phyloP scores from a whole-genome alignment of 192 early-diverging fungal genomes.

The Umbelopsis ramanniana region DNA sequence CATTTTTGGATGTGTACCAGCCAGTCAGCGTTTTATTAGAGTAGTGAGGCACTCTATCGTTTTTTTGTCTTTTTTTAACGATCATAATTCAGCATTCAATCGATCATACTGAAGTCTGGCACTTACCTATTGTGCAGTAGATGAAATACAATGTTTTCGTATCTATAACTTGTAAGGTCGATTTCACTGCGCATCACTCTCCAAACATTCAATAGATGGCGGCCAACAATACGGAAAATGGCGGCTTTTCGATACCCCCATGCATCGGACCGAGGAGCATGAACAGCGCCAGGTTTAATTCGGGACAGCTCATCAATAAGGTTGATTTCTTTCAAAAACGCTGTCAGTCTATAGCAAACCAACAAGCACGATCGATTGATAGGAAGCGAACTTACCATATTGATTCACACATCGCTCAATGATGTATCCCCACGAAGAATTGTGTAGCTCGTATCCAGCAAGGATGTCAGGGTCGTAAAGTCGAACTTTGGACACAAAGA shows the following conservation, averaged over 20 bases:
- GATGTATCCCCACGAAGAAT: slow-evolving; percentile 88
- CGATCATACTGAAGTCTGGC: too few relatives aligned
- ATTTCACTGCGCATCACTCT: slow-evolving; percentile 80
- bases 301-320: slow-evolving; percentile 34
- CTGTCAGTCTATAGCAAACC: slow-evolving; percentile 43
- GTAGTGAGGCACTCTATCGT: slow-evolving; percentile 69
- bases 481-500: slow-evolving; percentile 58
- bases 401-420: slow-evolving; percentile 57
- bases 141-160: slow-evolving; percentile 76
- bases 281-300: background rate
- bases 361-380: slow-evolving; percentile 43
- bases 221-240: slow-evolving; percentile 65
- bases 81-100: too few relatives aligned
- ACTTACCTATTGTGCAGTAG: slow-evolving; percentile 71
- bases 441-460: slow-evolving; percentile 86
- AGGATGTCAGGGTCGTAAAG: slow-evolving; percentile 84
- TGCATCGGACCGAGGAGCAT: slow-evolving; percentile 24
- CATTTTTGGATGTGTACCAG: slow-evolving; percentile 64
- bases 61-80: background rate
- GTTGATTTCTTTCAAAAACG: slow-evolving; percentile 26
- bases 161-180: slow-evolving; percentile 75
- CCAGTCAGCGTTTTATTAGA: slow-evolving; percentile 54
- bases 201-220: slow-evolving; percentile 92
- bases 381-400: slow-evolving; percentile 46
- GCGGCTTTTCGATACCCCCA: slow-evolving; percentile 72